A percentile compares a stretch with the other conserved stretches of the same genome.
These are phyloP conservation scores for Colletotrichum sp. DNA, from an alignment of 2,329 filamentous ascomycete species.

Conservation along the genomic window DNA sequence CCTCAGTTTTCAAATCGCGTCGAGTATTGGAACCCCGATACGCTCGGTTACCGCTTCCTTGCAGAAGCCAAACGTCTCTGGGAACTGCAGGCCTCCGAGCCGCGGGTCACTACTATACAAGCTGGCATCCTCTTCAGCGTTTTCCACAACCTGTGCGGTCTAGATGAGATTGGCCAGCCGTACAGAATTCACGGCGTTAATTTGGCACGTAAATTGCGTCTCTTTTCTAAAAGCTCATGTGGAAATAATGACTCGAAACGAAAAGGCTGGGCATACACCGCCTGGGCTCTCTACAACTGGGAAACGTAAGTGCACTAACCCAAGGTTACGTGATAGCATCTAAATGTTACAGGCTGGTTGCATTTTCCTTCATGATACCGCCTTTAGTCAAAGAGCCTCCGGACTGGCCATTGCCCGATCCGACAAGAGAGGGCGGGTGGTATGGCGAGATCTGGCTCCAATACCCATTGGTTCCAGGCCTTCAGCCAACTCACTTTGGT, in stretches of 20 bases:
- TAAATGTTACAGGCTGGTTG: slow-evolving; percentile 21
- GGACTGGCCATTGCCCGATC: slow-evolving; percentile 31
- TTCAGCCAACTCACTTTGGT: slow-evolving; percentile 28
- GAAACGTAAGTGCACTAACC: not conserved
- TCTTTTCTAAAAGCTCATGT: not conserved
- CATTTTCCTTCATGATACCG: slow-evolving; percentile 27
- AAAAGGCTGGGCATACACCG: not conserved
- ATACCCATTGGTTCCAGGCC: slow-evolving; percentile 32
- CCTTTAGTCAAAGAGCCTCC: slow-evolving; percentile 35
- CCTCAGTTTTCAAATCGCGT: slow-evolving; percentile 28
- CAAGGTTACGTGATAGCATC: not conserved
- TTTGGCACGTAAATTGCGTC: slow-evolving; percentile 33
- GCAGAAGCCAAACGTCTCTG: slow-evolving; percentile 43
- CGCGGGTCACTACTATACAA: slow-evolving; percentile 39
- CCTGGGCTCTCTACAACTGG: not conserved
- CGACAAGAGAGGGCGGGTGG: slow-evolving; percentile 24
- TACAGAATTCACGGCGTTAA: slow-evolving; percentile 35
- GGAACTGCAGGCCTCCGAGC: slow-evolving; percentile 34
- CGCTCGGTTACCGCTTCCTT: slow-evolving; percentile 37
- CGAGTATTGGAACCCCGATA: slow-evolving; percentile 40
- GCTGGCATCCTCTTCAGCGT: slow-evolving; percentile 37
- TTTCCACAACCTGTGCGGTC: slow-evolving; percentile 34
- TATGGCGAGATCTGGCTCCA: slow-evolving; percentile 41
- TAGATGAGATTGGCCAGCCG: slow-evolving; percentile 40
- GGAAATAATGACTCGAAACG: not conserved